Evolutionary conservation across 2,329 filamentous ascomycete species (phyloP), one percentile per base, ranked within the genome.

Genomic region (Trichoderma sp.): DNA sequence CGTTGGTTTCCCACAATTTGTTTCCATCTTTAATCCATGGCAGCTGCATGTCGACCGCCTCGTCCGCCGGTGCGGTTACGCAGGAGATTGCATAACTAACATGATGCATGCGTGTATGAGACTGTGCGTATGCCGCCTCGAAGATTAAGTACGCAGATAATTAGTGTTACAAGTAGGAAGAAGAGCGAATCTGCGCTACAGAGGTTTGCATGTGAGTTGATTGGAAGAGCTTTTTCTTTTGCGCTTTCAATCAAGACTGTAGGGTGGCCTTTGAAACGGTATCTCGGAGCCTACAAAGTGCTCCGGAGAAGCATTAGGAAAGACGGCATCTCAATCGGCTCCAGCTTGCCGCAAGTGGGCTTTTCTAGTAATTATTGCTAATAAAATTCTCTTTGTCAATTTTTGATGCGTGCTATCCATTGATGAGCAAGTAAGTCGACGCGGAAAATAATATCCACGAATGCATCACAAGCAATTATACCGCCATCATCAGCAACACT

Each of bases 281-380:
- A 37, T 64, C 27, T 64, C 61, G 61, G 61, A 64, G 47, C 61
- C 61, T 64, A 64, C 31, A 64, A 64, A 64, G 61, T 64, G 47
- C 61, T 64, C 61, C 61, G 61, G 61, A 35, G 29, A 13, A 14
- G 31, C 3, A 49, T n/a, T 47, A 19, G 33, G 29, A 6, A 49
- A 33, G 31, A 33, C 27, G 58, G 35, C 37, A 40, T 21, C n/a
- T 47, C 7, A 7, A n/a, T 14, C 27, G 31, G 31, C 10, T 5
- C 40, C 29, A 21, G 21, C 37, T 64, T 5, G 19, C 29, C 33
- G 7, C 0, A 29, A 33, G 58, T 61, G 58, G 27, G 58, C 40
- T 52, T 35, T 52, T 19, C 13, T 3, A 24, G 2, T 24, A 21
- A 49, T 4, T 49, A 2, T 5, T 49, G 13, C 13, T 24, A 10